Percentiles rank a stretch among this genome's conserved stretches.
These are phyloP conservation scores for Blastobotrys robertii DNA, from an alignment of 805 yeast genomes.

Conservation along the genomic window DNA sequence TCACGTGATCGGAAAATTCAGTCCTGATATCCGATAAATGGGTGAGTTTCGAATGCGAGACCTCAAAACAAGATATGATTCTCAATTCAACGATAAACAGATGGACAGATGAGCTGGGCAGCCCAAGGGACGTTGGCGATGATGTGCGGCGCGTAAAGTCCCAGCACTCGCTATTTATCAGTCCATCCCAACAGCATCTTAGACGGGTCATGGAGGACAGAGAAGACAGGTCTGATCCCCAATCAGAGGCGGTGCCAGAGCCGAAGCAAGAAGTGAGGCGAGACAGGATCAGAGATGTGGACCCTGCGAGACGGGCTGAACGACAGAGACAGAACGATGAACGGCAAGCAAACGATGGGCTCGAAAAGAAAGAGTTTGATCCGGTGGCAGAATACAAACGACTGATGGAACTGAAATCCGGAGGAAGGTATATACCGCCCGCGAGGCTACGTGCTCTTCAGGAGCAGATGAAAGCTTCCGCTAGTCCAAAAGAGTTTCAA, in stretches of 20 bases:
- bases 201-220: neutral
- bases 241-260: neutral
- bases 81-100: no score
- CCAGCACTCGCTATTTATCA: no score
- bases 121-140: no score
- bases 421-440: constrained; percentile 47
- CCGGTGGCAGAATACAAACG: constrained; percentile 30
- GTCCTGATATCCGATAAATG: neutral
- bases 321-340: constrained; percentile 14
- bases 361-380: constrained; percentile 9
- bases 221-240: no score
- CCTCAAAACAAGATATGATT: no score
- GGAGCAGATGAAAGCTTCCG: constrained; percentile 25
- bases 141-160: no score
- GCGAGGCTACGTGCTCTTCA: constrained; percentile 38
- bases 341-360: constrained; percentile 10
- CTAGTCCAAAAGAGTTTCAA: constrained; percentile 37
- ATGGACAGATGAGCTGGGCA: no score
- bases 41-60: no score
- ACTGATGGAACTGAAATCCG: constrained; percentile 31
- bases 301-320: constrained; percentile 18
- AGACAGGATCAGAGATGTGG: constrained; percentile 13
- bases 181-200: no score
- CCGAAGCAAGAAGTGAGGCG: no score
- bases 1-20: neutral